phyloP scores from a whole-genome alignment of 371 early-diverging fungal species.

The Lichtheimia corymbifera region DNA sequence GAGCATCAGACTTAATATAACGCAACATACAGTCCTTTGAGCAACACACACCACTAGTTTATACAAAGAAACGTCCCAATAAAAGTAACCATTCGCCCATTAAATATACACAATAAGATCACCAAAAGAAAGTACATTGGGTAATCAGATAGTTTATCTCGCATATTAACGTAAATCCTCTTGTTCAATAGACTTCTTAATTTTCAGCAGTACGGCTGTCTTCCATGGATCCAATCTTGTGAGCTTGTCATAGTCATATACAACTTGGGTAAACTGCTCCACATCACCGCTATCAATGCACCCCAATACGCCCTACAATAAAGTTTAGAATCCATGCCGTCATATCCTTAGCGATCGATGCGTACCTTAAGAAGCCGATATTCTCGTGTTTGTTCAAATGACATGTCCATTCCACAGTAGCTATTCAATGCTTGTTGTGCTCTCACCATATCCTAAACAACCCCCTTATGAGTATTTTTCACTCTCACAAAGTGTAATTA shows the following conservation, averaged over 20 bases:
- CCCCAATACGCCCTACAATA: constrained; percentile 61
- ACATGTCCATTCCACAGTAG: constrained; percentile 71
- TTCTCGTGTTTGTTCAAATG: constrained; percentile 86
- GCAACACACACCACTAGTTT: too few species aligned
- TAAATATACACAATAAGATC: too few species aligned
- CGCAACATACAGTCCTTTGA: too few species aligned
- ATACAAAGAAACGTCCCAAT: too few species aligned
- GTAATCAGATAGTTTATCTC: too few species aligned
- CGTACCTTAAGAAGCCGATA: constrained; percentile 74
- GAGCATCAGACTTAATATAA: too few species aligned
- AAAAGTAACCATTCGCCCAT: too few species aligned
- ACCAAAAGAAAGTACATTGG: too few species aligned
- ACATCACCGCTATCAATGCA: constrained; percentile 81
- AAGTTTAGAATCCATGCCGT: neutral
- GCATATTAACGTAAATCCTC: constrained; percentile 37
- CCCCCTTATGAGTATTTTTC: neutral
- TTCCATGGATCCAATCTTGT: constrained; percentile 96
- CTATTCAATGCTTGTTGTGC: constrained; percentile 40
- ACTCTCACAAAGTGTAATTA: neutral
- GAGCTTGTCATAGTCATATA: constrained; percentile 85
- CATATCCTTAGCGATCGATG: neutral
- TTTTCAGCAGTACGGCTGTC: constrained; percentile 83
- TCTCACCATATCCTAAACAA: constrained; percentile 42
- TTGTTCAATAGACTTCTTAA: constrained; percentile 64
- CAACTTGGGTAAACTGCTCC: constrained; percentile 79